phyloP scores from a whole-genome alignment of 2,329 filamentous ascomycete genomes.

The Teratosphaeria viscida region DNA sequence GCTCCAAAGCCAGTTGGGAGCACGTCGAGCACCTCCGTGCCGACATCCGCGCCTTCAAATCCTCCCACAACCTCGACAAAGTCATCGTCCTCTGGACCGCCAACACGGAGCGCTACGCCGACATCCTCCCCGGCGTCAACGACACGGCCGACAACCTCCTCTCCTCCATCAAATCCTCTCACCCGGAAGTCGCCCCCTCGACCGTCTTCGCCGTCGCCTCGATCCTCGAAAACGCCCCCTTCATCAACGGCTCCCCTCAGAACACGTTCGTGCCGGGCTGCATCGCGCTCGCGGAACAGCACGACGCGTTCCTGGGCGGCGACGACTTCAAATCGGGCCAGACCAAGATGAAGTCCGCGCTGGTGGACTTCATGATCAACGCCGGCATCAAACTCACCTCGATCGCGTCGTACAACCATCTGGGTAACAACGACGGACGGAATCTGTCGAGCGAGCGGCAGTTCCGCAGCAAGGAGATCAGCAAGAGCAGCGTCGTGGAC shows the following conservation, averaged over 20 bases:
- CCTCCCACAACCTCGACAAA: constrained; percentile 74
- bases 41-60: constrained; percentile 92
- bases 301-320: constrained; percentile 84
- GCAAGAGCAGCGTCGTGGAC: constrained; percentile 97
- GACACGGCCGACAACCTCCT: constrained; percentile 93
- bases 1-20: constrained; percentile 70
- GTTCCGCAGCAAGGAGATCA: constrained; percentile 99
- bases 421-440: constrained; percentile 99
- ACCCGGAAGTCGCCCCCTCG: constrained; percentile 86
- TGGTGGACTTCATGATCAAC: constrained; percentile 97
- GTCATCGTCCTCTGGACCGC: constrained; percentile 97
- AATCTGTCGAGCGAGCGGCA: constrained; percentile 96
- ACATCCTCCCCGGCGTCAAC: constrained; percentile 79
- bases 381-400: constrained; percentile 98
- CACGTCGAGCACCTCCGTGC: constrained; percentile 89
- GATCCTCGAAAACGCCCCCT: constrained; percentile 80
- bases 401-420: constrained; percentile 97
- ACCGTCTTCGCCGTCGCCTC: constrained; percentile 92
- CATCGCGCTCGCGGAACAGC: constrained; percentile 76
- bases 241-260: constrained; percentile 98
- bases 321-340: constrained; percentile 99
- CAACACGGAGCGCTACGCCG: constrained; percentile 95
- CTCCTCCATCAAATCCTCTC: constrained; percentile 73
- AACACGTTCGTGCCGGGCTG: constrained; percentile 97
- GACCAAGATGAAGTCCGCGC: constrained; percentile 99